These are phyloP conservation scores for Wickerhamomyces chaumierensis DNA, from an alignment of 805 yeast genomes.

Conservation along the genomic window DNA sequence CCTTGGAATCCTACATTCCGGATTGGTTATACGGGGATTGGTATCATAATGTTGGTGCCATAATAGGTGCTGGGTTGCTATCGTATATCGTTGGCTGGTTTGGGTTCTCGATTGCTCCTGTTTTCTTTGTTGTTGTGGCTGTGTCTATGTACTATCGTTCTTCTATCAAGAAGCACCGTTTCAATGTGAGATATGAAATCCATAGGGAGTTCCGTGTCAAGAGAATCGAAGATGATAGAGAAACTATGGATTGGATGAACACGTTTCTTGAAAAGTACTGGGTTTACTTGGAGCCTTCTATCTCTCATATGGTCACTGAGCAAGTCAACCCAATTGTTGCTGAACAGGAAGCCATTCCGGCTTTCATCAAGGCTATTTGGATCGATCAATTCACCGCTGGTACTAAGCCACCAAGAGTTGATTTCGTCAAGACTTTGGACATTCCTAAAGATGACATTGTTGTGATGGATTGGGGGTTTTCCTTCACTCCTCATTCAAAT, in stretches of 20 bases:
- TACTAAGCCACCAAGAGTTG: constrained; percentile 91
- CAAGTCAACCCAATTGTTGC: constrained; percentile 80
- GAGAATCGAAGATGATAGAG: constrained; percentile 78
- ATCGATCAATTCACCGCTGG: constrained; percentile 86
- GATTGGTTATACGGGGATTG: constrained; percentile 83
- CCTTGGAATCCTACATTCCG: constrained; percentile 68
- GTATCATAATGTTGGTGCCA: constrained; percentile 80
- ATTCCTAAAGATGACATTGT: constrained; percentile 89
- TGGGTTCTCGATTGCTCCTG: constrained; percentile 68
- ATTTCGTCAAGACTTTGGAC: constrained; percentile 77
- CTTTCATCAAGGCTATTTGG: constrained; percentile 74
- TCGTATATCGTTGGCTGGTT: constrained; percentile 77
- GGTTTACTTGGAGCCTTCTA: constrained; percentile 81
- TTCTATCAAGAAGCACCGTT: constrained; percentile 70
- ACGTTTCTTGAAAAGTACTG: constrained; percentile 84
- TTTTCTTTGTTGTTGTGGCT: constrained; percentile 58
- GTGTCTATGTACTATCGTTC: constrained; percentile 68
- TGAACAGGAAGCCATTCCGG: constrained; percentile 64
- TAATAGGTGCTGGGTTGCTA: constrained; percentile 53
- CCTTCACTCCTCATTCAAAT: constrained; percentile 84
- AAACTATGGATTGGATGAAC: constrained; percentile 93
- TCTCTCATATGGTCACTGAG: constrained; percentile 75
- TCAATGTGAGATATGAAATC: constrained; percentile 62
- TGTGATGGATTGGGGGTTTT: constrained; percentile 94
- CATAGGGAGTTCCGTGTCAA: constrained; percentile 78